A percentile compares a stretch with the other conserved stretches of the same genome.
These are phyloP conservation scores for Leptographium flavum DNA, from an alignment of 2,329 filamentous ascomycete species.

Conservation along the genomic window DNA sequence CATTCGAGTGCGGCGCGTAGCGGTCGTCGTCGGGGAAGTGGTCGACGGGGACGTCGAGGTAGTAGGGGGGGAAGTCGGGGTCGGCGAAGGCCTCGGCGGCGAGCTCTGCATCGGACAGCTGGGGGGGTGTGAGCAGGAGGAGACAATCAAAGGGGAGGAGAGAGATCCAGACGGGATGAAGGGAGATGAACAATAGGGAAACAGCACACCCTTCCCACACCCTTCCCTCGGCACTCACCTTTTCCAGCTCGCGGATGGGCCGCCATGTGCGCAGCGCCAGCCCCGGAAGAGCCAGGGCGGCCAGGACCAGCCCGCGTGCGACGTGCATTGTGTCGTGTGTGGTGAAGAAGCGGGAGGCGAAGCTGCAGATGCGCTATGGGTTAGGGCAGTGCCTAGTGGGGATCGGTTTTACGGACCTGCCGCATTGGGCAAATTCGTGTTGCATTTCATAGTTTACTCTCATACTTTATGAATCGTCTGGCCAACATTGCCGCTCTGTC, in stretches of 20 bases:
- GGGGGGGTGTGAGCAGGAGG: too few species aligned
- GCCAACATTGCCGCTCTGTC: conserved; percentile 11
- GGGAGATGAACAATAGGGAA: neutral
- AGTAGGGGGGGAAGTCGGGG: conserved; percentile 22
- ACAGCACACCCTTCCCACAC: neutral
- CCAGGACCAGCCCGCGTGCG: neutral
- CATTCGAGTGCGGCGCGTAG: conserved; percentile 64
- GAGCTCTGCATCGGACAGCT: too few species aligned
- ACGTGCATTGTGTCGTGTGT: neutral
- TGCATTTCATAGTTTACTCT: too few species aligned
- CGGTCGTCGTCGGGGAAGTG: conserved; percentile 69
- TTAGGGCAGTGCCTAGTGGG: too few species aligned
- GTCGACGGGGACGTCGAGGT: conserved; percentile 45
- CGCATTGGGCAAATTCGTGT: too few species aligned
- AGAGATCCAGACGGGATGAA: neutral
- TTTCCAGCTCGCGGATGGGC: conserved; percentile 6
- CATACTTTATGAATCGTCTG: too few species aligned
- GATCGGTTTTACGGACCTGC: too few species aligned
- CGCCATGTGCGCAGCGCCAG: conserved; percentile 6
- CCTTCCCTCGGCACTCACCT: too few species aligned
- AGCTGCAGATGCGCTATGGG: too few species aligned
- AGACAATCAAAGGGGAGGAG: too few species aligned
- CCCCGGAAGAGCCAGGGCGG: neutral
- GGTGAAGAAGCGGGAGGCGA: neutral
- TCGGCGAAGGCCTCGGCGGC: too few species aligned